phyloP scores from a whole-genome alignment of 164 flowering plant genomes.

The Echeveria elegans region DNA sequence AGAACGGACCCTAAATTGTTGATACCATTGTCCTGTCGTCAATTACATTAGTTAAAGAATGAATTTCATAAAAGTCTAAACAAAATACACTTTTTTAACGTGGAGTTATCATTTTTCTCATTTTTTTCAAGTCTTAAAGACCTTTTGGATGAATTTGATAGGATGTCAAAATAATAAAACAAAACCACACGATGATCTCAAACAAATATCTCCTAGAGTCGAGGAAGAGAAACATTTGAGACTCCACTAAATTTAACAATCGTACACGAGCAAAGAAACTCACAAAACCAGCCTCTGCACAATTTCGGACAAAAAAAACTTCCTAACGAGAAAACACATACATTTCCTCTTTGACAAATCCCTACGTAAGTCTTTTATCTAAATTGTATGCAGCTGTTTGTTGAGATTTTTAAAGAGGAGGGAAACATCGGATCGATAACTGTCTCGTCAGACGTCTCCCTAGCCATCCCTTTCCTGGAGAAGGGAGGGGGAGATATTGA shows the following conservation, averaged over 20 bases:
- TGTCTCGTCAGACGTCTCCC: not conserved
- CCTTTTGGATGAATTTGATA: not conserved
- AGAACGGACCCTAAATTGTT: too few relatives aligned
- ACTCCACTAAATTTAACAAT: not conserved
- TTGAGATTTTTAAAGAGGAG: not conserved
- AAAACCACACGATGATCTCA: not conserved
- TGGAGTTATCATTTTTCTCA: too few relatives aligned
- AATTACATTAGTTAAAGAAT: too few relatives aligned
- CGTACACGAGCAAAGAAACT: not conserved
- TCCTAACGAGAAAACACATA: too few relatives aligned
- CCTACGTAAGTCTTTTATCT: not conserved
- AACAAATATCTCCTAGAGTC: not conserved
- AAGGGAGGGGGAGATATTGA: constrained; percentile 2
- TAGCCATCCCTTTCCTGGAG: constrained; percentile 3
- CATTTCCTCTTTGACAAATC: not conserved
- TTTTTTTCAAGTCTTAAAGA: too few relatives aligned
- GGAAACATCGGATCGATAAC: not conserved
- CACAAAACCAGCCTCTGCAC: not conserved
- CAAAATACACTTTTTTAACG: too few relatives aligned
- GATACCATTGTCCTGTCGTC: too few relatives aligned
- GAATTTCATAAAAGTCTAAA: too few relatives aligned
- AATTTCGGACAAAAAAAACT: not conserved
- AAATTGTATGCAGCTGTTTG: not conserved
- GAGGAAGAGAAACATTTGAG: not conserved
- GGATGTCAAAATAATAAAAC: not conserved